A percentile compares a stretch with the other conserved stretches of the same genome.
phyloP scores from a whole-genome alignment of 208 protist species.

The Acanthamoeba culbertsoni region DNA sequence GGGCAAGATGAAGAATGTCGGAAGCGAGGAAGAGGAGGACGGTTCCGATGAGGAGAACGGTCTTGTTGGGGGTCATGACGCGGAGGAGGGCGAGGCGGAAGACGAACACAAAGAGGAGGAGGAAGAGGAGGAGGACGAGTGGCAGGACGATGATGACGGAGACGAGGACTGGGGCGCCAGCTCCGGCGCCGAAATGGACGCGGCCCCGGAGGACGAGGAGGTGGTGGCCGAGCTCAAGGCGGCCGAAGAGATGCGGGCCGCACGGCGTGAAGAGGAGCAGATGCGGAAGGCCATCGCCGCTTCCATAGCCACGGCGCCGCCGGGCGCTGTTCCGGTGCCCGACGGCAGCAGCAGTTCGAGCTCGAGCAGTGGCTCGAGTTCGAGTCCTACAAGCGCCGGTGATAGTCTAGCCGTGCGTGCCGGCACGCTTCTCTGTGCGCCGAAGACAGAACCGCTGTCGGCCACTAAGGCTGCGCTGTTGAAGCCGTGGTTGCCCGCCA shows the following conservation, averaged over 20 bases:
- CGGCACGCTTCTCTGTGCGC: too few relatives aligned
- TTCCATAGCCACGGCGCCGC: neutral
- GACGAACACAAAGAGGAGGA: neutral
- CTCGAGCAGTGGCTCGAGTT: neutral
- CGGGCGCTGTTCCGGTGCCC: neutral
- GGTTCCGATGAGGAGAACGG: neutral
- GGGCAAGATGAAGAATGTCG: neutral
- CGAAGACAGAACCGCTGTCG: too few relatives aligned
- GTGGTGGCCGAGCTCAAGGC: neutral
- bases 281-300: neutral
- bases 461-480: too few relatives aligned
- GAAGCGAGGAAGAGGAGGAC: neutral
- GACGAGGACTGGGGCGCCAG: neutral
- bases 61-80: neutral
- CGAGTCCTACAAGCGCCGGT: too few relatives aligned
- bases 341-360: neutral
- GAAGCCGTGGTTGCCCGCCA: neutral
- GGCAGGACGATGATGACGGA: neutral
- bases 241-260: neutral
- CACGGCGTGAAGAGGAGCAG: neutral
- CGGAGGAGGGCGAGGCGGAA: neutral
- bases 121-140: neutral
- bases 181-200: neutral
- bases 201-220: neutral
- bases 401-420: too few relatives aligned